A percentile compares a stretch with the other conserved stretches of the same genome.
Evolutionary conservation across 345 rosid species (phyloP).

Genomic region (Eucalyptus polyanthemos): DNA sequence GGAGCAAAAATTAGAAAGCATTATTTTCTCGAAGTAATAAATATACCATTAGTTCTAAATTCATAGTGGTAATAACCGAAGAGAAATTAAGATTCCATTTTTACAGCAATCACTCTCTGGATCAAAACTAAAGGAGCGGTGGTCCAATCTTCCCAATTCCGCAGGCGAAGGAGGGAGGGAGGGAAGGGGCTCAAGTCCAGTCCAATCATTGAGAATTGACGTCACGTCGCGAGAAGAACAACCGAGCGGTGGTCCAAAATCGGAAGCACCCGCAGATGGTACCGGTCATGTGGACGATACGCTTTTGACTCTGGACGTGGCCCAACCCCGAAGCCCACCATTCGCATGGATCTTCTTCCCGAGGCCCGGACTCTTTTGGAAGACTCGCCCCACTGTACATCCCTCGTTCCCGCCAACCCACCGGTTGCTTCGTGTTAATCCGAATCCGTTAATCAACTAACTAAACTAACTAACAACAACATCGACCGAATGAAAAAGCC

Average conservation of each 20-base stretch:
- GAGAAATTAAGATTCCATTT: background rate
- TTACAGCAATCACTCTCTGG: background rate
- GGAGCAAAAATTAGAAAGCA: background rate
- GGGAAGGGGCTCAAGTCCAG: background rate
- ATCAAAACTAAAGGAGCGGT: background rate
- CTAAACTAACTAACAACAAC: background rate
- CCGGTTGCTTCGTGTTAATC: background rate
- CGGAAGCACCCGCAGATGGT: background rate
- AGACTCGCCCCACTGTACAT: background rate
- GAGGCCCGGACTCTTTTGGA: background rate
- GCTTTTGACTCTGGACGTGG: background rate
- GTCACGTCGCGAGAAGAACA: background rate
- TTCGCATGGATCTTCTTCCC: background rate
- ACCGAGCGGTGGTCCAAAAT: background rate
- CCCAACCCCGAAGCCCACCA: background rate
- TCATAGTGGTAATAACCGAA: accelerated
- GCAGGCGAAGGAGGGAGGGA: background rate
- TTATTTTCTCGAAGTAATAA: background rate
- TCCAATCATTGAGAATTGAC: background rate
- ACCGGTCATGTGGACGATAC: background rate
- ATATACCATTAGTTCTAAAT: background rate
- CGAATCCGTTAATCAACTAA: background rate
- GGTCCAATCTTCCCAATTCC: background rate
- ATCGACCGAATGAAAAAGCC: background rate
- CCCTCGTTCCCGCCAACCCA: background rate